Conservation (phyloP, 2,329 filamentous ascomycete genomes). For the Acrocalymma vagum region DNA sequence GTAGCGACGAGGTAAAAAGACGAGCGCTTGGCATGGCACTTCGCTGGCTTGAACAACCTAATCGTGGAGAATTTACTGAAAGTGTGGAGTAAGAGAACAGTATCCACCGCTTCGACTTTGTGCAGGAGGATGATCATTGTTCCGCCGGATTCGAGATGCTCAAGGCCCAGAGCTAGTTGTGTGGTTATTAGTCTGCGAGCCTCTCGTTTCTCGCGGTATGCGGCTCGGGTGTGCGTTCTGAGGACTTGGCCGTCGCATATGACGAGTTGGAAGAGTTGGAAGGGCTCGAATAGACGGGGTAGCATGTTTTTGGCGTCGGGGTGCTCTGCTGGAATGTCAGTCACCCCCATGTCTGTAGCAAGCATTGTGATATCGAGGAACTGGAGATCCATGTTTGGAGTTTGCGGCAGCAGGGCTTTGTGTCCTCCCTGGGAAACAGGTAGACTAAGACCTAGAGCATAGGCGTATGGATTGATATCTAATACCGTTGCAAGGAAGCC, state of each 20-base stretch:
- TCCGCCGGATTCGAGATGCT: conserved; percentile 55
- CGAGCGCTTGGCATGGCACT: conserved; percentile 51
- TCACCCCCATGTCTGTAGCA: conserved; percentile 46
- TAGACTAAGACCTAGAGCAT: conserved; percentile 53
- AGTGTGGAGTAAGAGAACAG: conserved; percentile 45
- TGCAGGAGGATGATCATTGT: conserved; percentile 62
- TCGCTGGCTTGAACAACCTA: conserved; percentile 55
- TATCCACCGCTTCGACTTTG: conserved; percentile 53
- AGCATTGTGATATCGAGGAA: conserved; percentile 63
- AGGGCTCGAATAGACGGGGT: conserved; percentile 9
- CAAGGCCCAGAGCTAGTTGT: conserved; percentile 57
- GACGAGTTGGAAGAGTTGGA: conserved; percentile 48
- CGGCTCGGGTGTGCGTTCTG: conserved; percentile 31
- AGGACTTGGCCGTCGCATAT: conserved; percentile 60
- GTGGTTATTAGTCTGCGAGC: conserved; percentile 29
- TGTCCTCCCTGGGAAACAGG: conserved; percentile 53
- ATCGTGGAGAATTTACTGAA: conserved; percentile 56
- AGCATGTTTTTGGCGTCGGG: conserved; percentile 21
- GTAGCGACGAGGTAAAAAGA: conserved; percentile 65
- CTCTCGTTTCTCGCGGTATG: conserved; percentile 37
- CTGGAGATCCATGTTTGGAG: conserved; percentile 9
- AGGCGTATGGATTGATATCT: conserved; percentile 44
- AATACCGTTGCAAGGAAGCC: conserved; percentile 57
- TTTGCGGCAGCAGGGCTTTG: conserved; percentile 15
- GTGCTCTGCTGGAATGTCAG: conserved; percentile 19